These are phyloP conservation scores for Vicia sativa DNA, from an alignment of 306 rosid genomes.

Conservation along the genomic window DNA sequence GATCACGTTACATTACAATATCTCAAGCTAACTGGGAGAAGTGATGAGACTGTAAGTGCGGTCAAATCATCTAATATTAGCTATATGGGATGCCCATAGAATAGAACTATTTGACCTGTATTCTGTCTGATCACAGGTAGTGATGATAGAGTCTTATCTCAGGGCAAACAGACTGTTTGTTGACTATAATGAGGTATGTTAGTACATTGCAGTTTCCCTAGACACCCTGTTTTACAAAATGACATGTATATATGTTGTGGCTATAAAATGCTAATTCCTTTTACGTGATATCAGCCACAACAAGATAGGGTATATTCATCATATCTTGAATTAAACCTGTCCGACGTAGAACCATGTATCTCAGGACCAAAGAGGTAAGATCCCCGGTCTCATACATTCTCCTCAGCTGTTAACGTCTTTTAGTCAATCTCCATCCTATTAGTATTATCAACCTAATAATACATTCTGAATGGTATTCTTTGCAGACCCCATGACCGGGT, in stretches of 20 bases:
- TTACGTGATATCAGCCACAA: constrained; percentile 66
- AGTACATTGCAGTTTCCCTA: neutral
- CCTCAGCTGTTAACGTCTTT: constrained; percentile 23
- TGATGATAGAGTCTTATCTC: constrained; percentile 92
- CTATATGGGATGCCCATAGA: constrained; percentile 34
- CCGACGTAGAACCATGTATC: constrained; percentile 80
- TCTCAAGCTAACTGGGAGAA: constrained; percentile 92
- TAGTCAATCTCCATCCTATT: neutral
- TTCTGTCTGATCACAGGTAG: constrained; percentile 61
- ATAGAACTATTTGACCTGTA: constrained; percentile 28
- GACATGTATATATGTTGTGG: constrained; percentile 16
- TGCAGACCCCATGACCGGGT: constrained; percentile 92
- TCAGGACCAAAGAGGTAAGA: constrained; percentile 95
- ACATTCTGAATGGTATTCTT: constrained; percentile 22
- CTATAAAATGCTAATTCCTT: constrained; percentile 40
- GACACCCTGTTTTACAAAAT: neutral
- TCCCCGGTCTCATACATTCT: constrained; percentile 10
- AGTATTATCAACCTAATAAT: neutral
- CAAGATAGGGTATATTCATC: constrained; percentile 92
- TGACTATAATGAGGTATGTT: constrained; percentile 81
- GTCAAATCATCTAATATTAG: constrained; percentile 21
- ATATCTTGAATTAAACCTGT: constrained; percentile 79
- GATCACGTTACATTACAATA: constrained; percentile 93
- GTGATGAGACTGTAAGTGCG: constrained; percentile 83
- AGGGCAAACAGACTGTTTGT: constrained; percentile 91